phyloP scores from a whole-genome alignment of 2,329 filamentous ascomycete species.

The Stemphylium lycopersici region DNA sequence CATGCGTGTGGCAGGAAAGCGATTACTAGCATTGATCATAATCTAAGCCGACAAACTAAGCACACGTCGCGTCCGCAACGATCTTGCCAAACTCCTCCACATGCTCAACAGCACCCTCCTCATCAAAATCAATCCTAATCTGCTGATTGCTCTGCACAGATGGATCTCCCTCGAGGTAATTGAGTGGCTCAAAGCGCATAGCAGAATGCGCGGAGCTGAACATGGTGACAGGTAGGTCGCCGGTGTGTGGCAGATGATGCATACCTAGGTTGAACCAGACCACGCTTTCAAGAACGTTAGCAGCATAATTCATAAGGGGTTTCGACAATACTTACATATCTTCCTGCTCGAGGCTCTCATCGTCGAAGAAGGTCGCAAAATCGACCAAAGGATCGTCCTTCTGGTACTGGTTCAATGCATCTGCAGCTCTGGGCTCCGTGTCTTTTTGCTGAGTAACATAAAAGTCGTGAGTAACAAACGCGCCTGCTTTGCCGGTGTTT shows the following conservation, averaged over 20 bases:
- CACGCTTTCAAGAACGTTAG: constrained; percentile 38
- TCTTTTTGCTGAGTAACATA: constrained; percentile 60
- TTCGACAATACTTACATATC: constrained; percentile 34
- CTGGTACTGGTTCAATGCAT: constrained; percentile 56
- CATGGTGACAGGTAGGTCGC: constrained; percentile 59
- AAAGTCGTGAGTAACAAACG: constrained; percentile 60
- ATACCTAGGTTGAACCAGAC: constrained; percentile 61
- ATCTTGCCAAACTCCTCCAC: constrained; percentile 23
- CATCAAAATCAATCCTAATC: constrained; percentile 49
- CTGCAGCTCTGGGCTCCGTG: constrained; percentile 54
- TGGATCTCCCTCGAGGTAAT: constrained; percentile 53
- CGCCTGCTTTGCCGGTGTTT: constrained; percentile 53
- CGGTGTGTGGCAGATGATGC: constrained; percentile 56
- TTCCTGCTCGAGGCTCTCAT: constrained; percentile 51
- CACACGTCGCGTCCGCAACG: not conserved
- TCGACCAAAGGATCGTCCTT: constrained; percentile 57
- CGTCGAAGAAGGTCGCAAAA: constrained; percentile 59
- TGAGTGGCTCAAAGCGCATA: constrained; percentile 54
- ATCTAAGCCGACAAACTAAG: not conserved
- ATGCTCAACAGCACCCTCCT: constrained; percentile 3
- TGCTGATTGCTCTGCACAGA: constrained; percentile 51
- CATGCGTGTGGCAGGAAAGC: no score
- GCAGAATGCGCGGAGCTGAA: constrained; percentile 56
- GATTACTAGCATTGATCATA: no score
- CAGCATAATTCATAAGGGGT: not conserved